phyloP scores from a whole-genome alignment of 1,284 basidiomycete genomes.

The Spongispora temasekensis region DNA sequence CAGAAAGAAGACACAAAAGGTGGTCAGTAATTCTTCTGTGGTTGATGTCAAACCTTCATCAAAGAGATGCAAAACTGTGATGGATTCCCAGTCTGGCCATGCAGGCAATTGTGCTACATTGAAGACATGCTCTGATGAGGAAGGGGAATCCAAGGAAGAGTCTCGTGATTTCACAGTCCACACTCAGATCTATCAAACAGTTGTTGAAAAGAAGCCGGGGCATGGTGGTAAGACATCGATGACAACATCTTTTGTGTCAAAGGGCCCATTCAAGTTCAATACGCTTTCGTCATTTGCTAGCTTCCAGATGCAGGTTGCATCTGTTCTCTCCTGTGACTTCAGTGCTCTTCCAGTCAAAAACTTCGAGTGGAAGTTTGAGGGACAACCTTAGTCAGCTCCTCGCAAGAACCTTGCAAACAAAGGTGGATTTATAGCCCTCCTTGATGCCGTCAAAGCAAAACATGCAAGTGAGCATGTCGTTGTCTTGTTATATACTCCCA shows the following conservation, averaged over 20 bases:
- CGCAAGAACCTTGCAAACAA: background rate
- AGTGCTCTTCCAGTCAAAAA: no score
- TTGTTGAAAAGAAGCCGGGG: background rate
- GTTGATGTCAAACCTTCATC: background rate
- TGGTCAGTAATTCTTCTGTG: no score
- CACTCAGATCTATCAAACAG: background rate
- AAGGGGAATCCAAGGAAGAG: no score
- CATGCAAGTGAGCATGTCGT: background rate
- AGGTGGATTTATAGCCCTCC: background rate
- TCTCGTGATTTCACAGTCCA: background rate
- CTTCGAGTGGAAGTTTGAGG: no score
- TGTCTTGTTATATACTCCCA: background rate
- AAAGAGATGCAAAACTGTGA: no score
- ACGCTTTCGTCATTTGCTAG: background rate
- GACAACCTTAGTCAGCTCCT: background rate
- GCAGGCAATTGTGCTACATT: no score
- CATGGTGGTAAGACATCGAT: background rate
- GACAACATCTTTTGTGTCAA: background rate
- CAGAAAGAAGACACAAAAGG: no score
- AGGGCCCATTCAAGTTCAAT: background rate
- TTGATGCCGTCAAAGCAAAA: background rate
- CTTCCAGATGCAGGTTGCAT: background rate
- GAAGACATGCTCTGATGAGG: no score
- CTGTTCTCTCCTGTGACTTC: no score
- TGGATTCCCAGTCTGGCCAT: no score